Conservation (phyloP, 1,139 yeast genomes). For the Yamadazyma trypodendri region DNA sequence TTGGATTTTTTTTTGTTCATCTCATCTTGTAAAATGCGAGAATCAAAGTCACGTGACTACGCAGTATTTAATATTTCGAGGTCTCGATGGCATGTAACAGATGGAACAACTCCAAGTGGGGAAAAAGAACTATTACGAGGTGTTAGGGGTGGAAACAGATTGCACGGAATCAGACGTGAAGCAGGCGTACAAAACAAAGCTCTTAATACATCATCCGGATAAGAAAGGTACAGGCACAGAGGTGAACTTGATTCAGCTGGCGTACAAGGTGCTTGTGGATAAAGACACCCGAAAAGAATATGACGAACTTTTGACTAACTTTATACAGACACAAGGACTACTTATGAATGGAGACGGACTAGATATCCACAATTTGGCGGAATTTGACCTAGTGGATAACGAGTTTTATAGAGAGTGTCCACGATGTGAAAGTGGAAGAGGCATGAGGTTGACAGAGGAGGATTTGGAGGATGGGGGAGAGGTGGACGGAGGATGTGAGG, state of each 20-base stretch:
- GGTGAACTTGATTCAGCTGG: constrained; percentile 48
- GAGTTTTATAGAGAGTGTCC: constrained; percentile 60
- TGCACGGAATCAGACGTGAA: constrained; percentile 47
- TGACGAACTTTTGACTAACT: constrained; percentile 42
- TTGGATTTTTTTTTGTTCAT: constrained; percentile 4
- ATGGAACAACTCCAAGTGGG: constrained; percentile 6
- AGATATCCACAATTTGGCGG: constrained; percentile 64
- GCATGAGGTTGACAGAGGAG: constrained; percentile 58
- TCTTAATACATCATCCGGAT: constrained; percentile 77
- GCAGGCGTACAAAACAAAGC: constrained; percentile 56
- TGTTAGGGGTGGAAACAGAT: constrained; percentile 46
- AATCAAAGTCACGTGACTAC: constrained; percentile 1
- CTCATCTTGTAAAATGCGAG: constrained; percentile 7
- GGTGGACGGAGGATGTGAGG: constrained; percentile 56
- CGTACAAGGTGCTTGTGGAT: constrained; percentile 55
- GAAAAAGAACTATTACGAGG: constrained; percentile 43
- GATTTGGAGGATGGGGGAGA: constrained; percentile 55
- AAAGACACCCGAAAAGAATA: constrained; percentile 40
- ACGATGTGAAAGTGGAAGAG: constrained; percentile 58
- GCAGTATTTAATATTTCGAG: not conserved
- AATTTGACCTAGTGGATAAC: constrained; percentile 42
- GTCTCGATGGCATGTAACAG: too few relatives aligned
- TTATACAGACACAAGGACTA: constrained; percentile 47
- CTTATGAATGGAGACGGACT: constrained; percentile 61
- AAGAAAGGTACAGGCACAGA: constrained; percentile 28